Conservation (phyloP, 768 basidiomycete species). For the Lenzites betulinus region DNA sequence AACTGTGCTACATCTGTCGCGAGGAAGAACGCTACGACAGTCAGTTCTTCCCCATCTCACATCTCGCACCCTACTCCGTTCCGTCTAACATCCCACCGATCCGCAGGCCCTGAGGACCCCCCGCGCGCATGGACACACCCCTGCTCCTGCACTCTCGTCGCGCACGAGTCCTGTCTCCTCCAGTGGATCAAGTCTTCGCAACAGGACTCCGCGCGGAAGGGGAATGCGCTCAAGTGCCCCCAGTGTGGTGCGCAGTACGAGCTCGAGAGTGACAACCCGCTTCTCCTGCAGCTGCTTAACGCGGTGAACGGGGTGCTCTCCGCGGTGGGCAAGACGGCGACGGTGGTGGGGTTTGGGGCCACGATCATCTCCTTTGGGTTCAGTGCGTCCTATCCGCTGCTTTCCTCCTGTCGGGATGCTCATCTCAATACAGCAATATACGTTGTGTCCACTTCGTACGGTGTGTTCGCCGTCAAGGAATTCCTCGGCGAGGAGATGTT, state of each 20-base stretch:
- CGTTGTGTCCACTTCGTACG: slow-evolving; percentile 62
- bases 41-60: slow-evolving; percentile 17
- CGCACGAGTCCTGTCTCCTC: slow-evolving; percentile 77
- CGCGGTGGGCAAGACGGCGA: slow-evolving; percentile 52
- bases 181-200: slow-evolving; percentile 80
- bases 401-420: background rate
- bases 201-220: slow-evolving; percentile 49
- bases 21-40: slow-evolving; percentile 66
- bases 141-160: slow-evolving; percentile 77
- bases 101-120: slow-evolving; percentile 46
- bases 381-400: slow-evolving; percentile 44
- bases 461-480: slow-evolving; percentile 67
- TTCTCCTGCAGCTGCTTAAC: slow-evolving; percentile 51
- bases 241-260: slow-evolving; percentile 72
- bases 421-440: slow-evolving; percentile 42
- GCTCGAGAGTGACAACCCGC: slow-evolving; percentile 64
- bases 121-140: slow-evolving; percentile 75
- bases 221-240: slow-evolving; percentile 76
- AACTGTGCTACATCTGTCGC: slow-evolving; percentile 79
- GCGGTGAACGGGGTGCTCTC: slow-evolving; percentile 52
- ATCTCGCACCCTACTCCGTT: background rate
- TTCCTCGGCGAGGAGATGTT: slow-evolving; percentile 67
- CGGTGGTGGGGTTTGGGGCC: slow-evolving; percentile 50
- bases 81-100: background rate
- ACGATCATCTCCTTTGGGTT: slow-evolving; percentile 58